Evolutionary conservation across 805 yeast genomes (phyloP), one percentile per base, ranked within the genome.

Genomic region (Candida michaelii): DNA sequence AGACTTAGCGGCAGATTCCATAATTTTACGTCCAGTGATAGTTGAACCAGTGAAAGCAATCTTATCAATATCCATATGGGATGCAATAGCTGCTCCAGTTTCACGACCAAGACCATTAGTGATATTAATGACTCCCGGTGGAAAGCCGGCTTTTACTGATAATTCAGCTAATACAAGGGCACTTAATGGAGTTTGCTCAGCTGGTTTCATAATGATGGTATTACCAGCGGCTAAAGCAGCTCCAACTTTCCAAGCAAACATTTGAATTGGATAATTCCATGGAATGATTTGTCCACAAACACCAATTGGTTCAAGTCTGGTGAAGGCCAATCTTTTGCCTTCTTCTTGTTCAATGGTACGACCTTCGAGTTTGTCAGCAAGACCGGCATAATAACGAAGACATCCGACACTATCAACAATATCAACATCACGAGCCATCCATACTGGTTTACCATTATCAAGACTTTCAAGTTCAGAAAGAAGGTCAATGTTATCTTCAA

Each of bases 341-440:
- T 69, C 66, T 30, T 76, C 80, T 8, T 81, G 77, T 53, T 83
- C 83, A 47, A 83, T 73, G 12, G 84, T 74, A 45, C 76, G 70
- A 13, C 95, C 95, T 43, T 67, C 68, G 42, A 80, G 69, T 64
- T 82, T 79, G 62, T 84, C 87, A 39, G 89, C 85, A 76, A 82
- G 79, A 17, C 93, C 91, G 32, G 88, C 89, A 55, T 78, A 77
- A 58, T 82, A 83, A 52, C 77, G 76, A 64, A 82, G 70, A 27
- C 77, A 76, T 47, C 69, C 76, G 29, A 78, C 73, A 30, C 79
- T 66, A 45, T 77, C 82, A 14, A 69, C 71, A 31, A 86, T 74
- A 55, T 86, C 95, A 45, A 63, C 74, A 27, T 71, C 64, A 18
- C 36, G 38, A 18, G 85, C 78, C 59, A 79, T 79, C 27, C 71